Percentiles rank a stretch among this genome's conserved stretches.
Conservation (phyloP, 1,284 basidiomycete genomes). For the Apiotrichum domesticum region DNA sequence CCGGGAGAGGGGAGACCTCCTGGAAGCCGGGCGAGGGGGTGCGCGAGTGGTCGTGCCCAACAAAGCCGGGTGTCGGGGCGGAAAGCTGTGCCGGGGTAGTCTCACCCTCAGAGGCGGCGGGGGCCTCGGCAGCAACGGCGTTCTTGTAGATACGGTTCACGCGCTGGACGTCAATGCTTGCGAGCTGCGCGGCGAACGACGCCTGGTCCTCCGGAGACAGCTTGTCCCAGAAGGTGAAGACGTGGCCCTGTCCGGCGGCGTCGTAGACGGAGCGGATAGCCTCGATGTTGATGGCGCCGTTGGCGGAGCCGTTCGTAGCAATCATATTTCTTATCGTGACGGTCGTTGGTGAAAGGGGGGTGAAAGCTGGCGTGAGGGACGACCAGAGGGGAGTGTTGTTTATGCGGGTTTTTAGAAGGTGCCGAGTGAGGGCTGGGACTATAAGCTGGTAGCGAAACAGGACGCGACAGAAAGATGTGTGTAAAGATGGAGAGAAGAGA, state of each 20-base stretch:
- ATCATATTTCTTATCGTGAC: conserved; percentile 4
- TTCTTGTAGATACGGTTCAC: conserved; percentile 83
- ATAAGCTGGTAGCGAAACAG: too few species aligned
- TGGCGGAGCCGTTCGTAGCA: not conserved
- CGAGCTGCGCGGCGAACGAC: conserved; percentile 66
- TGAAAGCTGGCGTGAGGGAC: too few species aligned
- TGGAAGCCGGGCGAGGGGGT: conserved; percentile 28
- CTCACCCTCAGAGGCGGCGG: conserved; percentile 25
- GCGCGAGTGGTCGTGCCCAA: conserved; percentile 25
- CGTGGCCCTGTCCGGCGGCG: conserved; percentile 77
- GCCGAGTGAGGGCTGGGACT: too few species aligned
- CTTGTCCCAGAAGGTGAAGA: conserved; percentile 78
- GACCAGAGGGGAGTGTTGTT: too few species aligned
- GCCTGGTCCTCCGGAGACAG: conserved; percentile 63
- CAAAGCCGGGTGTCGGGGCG: not conserved
- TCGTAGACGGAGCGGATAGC: conserved; percentile 55
- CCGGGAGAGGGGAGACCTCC: conserved; percentile 60
- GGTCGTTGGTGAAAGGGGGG: not conserved
- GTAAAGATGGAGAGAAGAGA: too few species aligned
- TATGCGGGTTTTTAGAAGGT: too few species aligned
- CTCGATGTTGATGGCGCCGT: conserved; percentile 7
- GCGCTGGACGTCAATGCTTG: conserved; percentile 75
- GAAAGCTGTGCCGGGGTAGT: not conserved
- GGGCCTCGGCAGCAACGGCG: conserved; percentile 65
- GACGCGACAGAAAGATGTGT: too few species aligned